A percentile compares a stretch with the other conserved stretches of the same genome.
These are phyloP conservation scores for Telopea speciosissima DNA, from an alignment of 177 flowering plant genomes.

Conservation along the genomic window DNA sequence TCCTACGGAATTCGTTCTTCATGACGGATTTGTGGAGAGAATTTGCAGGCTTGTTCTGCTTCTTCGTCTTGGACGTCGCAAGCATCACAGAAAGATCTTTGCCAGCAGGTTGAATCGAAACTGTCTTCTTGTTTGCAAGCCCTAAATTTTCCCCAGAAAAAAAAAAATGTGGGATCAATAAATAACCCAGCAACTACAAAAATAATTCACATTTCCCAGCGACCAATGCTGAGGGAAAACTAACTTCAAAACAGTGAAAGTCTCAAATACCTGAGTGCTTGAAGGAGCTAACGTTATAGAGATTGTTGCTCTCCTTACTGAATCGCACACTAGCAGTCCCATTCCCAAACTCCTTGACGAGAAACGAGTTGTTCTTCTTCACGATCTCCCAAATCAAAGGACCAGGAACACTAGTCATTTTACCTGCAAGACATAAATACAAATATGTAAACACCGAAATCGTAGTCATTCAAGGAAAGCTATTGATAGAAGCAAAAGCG, in stretches of 20 bases:
- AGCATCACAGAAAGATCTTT: slow-evolving; percentile 63
- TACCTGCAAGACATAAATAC: slow-evolving; percentile 11
- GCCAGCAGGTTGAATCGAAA: slow-evolving; percentile 55
- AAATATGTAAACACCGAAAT: too few species aligned
- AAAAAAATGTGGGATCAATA: not conserved
- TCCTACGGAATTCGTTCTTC: slow-evolving; percentile 75
- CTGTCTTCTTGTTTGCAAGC: slow-evolving; percentile 82
- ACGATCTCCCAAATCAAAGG: slow-evolving; percentile 87
- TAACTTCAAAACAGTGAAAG: not conserved
- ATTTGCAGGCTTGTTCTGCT: slow-evolving; percentile 67
- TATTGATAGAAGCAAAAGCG: too few species aligned
- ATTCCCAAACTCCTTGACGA: slow-evolving; percentile 80
- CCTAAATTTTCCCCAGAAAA: slow-evolving; percentile 18
- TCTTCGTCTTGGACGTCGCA: slow-evolving; percentile 82
- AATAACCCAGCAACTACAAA: not conserved
- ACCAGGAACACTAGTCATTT: slow-evolving; percentile 80
- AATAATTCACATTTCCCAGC: not conserved
- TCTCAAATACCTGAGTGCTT: slow-evolving; percentile 61
- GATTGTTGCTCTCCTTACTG: slow-evolving; percentile 76
- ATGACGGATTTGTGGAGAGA: slow-evolving; percentile 61
- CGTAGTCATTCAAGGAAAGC: not conserved
- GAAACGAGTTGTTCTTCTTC: slow-evolving; percentile 79
- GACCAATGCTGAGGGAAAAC: not conserved
- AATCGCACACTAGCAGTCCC: slow-evolving; percentile 56
- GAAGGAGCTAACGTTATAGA: slow-evolving; percentile 67